Evolutionary conservation across 2,329 filamentous ascomycete species (phyloP).

Genomic region (Paecilomyces formosus): DNA sequence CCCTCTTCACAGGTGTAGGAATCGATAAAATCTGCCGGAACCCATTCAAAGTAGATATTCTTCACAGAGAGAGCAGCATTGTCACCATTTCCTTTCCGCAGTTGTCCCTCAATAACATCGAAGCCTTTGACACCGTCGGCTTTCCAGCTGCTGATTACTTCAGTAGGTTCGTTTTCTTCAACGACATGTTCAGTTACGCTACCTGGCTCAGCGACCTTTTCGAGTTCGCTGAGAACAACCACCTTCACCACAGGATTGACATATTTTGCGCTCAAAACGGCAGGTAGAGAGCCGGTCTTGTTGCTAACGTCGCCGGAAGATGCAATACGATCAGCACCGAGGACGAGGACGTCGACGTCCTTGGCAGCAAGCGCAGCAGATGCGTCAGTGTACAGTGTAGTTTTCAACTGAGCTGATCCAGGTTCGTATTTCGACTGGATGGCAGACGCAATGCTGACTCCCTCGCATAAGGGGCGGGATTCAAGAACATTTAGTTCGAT

Average conservation of each 20-base stretch:
- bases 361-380: conserved; percentile 47
- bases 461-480: conserved; percentile 61
- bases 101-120: conserved; percentile 11
- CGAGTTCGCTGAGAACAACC: conserved; percentile 51
- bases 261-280: conserved; percentile 48
- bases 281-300: conserved; percentile 58
- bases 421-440: conserved; percentile 14
- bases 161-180: conserved; percentile 46
- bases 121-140: conserved; percentile 14
- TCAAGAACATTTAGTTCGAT: conserved; percentile 57
- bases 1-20: conserved; percentile 51
- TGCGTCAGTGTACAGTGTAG: conserved; percentile 55
- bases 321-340: conserved; percentile 59
- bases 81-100: conserved; percentile 1
- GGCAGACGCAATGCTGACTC: conserved; percentile 48
- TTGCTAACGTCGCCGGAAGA: conserved; percentile 54
- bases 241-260: conserved; percentile 42
- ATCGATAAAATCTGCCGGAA: conserved; percentile 45
- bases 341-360: conserved; percentile 50
- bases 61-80: conserved; percentile 25
- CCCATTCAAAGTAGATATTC: conserved; percentile 56
- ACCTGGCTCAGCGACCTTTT: conserved; percentile 51
- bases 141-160: conserved; percentile 46
- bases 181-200: conserved; percentile 37
- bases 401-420: conserved; percentile 20